A percentile compares a stretch with the other conserved stretches of the same genome.
phyloP scores from a whole-genome alignment of 805 yeast genomes.

The Candida orba region DNA sequence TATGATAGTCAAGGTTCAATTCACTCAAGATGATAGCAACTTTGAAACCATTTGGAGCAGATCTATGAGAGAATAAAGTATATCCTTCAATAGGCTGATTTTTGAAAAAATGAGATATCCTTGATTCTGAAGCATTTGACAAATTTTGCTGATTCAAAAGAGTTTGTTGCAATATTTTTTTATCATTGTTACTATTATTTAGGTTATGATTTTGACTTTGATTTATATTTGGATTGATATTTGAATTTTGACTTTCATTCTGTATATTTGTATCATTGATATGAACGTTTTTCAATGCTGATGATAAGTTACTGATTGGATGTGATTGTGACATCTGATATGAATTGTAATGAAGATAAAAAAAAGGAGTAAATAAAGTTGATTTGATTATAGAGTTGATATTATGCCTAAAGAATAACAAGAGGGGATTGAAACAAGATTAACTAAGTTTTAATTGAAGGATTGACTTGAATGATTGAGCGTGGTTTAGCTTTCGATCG shows the following conservation, averaged over 20 bases:
- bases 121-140: slow-evolving; percentile 38
- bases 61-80: slow-evolving; percentile 75
- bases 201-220: neutral
- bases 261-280: slow-evolving; percentile 1
- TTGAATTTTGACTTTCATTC: neutral
- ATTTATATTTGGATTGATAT: neutral
- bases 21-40: slow-evolving; percentile 88
- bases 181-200: slow-evolving; percentile 8
- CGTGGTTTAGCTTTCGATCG: no score
- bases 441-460: no score
- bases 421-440: no score
- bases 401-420: no score
- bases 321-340: slow-evolving; percentile 1
- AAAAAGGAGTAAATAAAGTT: no score
- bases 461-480: no score
- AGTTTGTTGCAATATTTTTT: slow-evolving; percentile 12
- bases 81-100: slow-evolving; percentile 77
- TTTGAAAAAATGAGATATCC: slow-evolving; percentile 65
- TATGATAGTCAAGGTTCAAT: slow-evolving; percentile 68
- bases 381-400: no score
- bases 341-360: no score
- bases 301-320: slow-evolving; percentile 6
- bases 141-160: slow-evolving; percentile 28
- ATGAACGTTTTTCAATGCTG: slow-evolving; percentile 6
- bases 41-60: slow-evolving; percentile 95